Percentiles rank a stretch among this genome's conserved stretches.
These are phyloP conservation scores for Hemileccinum rubropunctum DNA, from an alignment of 768 basidiomycete species.

Conservation along the genomic window DNA sequence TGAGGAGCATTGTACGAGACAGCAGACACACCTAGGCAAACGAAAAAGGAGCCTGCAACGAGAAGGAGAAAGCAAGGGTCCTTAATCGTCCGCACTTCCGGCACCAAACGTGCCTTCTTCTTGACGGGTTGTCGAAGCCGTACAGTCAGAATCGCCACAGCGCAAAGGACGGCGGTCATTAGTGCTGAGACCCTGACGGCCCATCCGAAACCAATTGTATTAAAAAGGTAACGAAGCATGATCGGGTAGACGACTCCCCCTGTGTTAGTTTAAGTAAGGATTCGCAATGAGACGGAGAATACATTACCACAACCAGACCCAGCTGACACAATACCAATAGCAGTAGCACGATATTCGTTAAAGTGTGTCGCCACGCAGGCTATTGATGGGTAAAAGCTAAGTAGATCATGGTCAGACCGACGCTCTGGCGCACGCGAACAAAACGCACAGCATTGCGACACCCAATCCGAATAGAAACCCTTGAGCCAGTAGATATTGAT, in stretches of 20 bases:
- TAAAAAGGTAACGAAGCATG: conserved; percentile 56
- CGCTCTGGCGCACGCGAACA: background rate
- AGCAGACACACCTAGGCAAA: conserved; percentile 52
- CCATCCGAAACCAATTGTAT: conserved; percentile 58
- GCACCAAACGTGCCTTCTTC: conserved; percentile 17
- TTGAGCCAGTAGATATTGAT: conserved; percentile 61
- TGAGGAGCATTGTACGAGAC: background rate
- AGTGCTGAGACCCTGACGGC: conserved; percentile 57
- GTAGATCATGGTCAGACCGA: conserved; percentile 3
- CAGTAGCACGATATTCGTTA: conserved; percentile 61
- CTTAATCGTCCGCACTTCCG: conserved; percentile 33
- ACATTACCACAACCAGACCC: conserved; percentile 62
- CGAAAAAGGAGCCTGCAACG: conserved; percentile 51
- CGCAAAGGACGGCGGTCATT: conserved; percentile 46
- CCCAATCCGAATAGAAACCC: conserved; percentile 65
- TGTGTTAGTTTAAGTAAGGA: conserved; percentile 25
- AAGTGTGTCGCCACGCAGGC: conserved; percentile 69
- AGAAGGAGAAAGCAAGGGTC: conserved; percentile 56
- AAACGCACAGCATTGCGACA: conserved; percentile 59
- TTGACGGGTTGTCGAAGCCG: conserved; percentile 27
- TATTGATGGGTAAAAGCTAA: conserved; percentile 68
- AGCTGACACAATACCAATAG: conserved; percentile 65
- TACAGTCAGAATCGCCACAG: conserved; percentile 47
- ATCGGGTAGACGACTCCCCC: conserved; percentile 74
- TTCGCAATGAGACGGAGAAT: conserved; percentile 10